These are phyloP conservation scores for Aspergillus quadricinctus DNA, from an alignment of 2,329 filamentous ascomycete species.

Conservation along the genomic window DNA sequence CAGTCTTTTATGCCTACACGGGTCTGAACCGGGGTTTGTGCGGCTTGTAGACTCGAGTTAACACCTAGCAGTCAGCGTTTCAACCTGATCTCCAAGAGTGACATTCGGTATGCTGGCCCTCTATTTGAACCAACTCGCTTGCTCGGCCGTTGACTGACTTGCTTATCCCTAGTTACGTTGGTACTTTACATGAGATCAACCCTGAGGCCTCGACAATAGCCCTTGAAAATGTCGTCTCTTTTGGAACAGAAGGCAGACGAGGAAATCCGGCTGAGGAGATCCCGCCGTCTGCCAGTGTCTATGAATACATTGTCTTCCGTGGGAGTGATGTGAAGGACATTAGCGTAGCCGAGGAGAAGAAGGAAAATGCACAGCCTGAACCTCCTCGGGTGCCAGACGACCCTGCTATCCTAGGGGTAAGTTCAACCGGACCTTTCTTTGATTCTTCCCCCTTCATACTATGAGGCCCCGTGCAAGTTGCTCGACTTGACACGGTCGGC, in stretches of 20 bases:
- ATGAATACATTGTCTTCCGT: slow-evolving; percentile 98
- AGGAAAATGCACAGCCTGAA: slow-evolving; percentile 67
- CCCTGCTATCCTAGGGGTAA: slow-evolving; percentile 94
- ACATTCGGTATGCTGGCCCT: slow-evolving; percentile 71
- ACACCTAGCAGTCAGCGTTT: slow-evolving; percentile 69
- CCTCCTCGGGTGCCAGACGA: slow-evolving; percentile 82
- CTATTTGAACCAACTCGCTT: slow-evolving; percentile 6
- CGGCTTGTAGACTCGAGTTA: slow-evolving; percentile 30
- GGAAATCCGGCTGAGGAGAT: slow-evolving; percentile 77
- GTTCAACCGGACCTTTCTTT: slow-evolving; percentile 41
- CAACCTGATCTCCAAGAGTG: slow-evolving; percentile 94
- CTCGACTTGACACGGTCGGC: slow-evolving; percentile 7
- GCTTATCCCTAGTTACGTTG: slow-evolving; percentile 68
- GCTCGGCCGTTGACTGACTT: slow-evolving; percentile 31
- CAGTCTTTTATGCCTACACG: slow-evolving; percentile 27
- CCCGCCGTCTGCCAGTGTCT: slow-evolving; percentile 76
- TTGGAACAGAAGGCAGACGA: slow-evolving; percentile 87
- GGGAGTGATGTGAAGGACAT: slow-evolving; percentile 98
- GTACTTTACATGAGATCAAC: slow-evolving; percentile 95
- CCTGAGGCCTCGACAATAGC: slow-evolving; percentile 95
- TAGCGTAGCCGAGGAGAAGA: slow-evolving; percentile 79
- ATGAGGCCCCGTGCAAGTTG: slow-evolving; percentile 2
- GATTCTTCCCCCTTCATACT: slow-evolving; percentile 1
- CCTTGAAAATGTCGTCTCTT: slow-evolving; percentile 91
- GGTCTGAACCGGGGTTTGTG: slow-evolving; percentile 29